Evolutionary conservation across 75 land plant genomes (phyloP).

Genomic region (Cryptomeria japonica): DNA sequence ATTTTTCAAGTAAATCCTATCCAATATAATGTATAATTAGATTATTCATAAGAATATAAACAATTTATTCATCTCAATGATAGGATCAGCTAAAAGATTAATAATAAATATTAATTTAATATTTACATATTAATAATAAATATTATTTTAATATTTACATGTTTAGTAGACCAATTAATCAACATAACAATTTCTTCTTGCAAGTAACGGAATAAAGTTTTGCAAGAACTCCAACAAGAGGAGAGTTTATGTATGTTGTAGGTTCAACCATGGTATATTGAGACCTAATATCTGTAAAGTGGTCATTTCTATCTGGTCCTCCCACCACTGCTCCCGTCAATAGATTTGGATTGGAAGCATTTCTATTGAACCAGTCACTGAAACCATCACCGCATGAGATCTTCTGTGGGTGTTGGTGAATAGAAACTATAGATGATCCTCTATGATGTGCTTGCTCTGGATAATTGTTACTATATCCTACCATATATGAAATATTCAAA

Average conservation of each 20-base stretch:
- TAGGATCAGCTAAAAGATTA: too few species aligned
- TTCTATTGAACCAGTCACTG: slow-evolving; percentile 41
- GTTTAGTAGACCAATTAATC: neutral
- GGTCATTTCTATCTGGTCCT: slow-evolving; percentile 70
- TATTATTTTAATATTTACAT: too few species aligned
- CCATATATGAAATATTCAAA: slow-evolving; percentile 61
- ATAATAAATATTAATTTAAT: too few species aligned
- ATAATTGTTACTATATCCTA: slow-evolving; percentile 58
- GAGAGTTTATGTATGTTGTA: slow-evolving; percentile 74
- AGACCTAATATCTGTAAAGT: slow-evolving; percentile 53
- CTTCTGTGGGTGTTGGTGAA: neutral
- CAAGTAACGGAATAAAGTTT: slow-evolving; percentile 25
- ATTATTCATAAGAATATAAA: too few species aligned
- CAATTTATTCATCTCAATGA: too few species aligned
- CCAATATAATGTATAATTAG: too few species aligned
- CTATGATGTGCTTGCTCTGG: slow-evolving; percentile 77
- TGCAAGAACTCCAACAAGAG: slow-evolving; percentile 63
- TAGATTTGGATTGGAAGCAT: slow-evolving; percentile 57
- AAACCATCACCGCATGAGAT: slow-evolving; percentile 68
- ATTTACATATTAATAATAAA: too few species aligned
- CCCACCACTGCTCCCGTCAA: slow-evolving; percentile 84
- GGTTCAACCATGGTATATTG: slow-evolving; percentile 61
- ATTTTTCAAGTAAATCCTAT: too few species aligned
- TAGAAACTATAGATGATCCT: slow-evolving; percentile 67
- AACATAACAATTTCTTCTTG: neutral